Conservation (phyloP, 805 yeast species). For the Lachancea waltii region DNA sequence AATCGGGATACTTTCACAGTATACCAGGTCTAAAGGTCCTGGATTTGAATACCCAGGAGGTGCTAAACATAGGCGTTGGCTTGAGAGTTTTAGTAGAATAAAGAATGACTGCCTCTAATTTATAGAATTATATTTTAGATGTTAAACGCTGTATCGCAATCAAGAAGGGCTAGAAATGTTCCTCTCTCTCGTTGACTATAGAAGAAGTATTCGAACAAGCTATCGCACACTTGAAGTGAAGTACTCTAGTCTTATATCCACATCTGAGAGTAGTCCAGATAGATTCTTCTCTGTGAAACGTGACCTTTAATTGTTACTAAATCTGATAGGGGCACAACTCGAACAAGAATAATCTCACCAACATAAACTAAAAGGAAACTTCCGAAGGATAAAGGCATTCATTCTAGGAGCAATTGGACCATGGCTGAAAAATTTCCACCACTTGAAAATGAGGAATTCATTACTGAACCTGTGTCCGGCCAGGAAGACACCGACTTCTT, state of each 20-base stretch:
- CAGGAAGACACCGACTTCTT: slow-evolving; percentile 50
- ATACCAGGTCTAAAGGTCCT: slow-evolving; percentile 29
- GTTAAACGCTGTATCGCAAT: neutral
- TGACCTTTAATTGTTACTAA: too few relatives aligned
- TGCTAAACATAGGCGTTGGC: slow-evolving; percentile 27
- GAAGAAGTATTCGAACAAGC: too few relatives aligned
- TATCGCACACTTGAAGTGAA: too few relatives aligned
- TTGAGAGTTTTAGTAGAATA: slow-evolving; percentile 23
- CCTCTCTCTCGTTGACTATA: too few relatives aligned
- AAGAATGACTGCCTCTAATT: neutral
- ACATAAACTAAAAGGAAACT: neutral
- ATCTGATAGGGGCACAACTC: neutral
- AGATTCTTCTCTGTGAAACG: too few relatives aligned
- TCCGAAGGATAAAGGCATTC: neutral
- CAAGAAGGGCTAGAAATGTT: too few relatives aligned
- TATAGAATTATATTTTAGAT: neutral
- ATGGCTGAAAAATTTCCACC: slow-evolving; percentile 80
- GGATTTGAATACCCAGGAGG: slow-evolving; percentile 27
- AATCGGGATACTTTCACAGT: slow-evolving; percentile 27
- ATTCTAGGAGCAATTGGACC: neutral
- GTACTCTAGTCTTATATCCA: too few relatives aligned
- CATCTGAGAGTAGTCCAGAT: too few relatives aligned
- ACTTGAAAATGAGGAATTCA: slow-evolving; percentile 40
- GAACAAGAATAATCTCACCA: too few relatives aligned
- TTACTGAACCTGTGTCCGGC: slow-evolving; percentile 27